Conservation (phyloP, 2,329 filamentous ascomycete species). For the Aspergillus sp. region DNA sequence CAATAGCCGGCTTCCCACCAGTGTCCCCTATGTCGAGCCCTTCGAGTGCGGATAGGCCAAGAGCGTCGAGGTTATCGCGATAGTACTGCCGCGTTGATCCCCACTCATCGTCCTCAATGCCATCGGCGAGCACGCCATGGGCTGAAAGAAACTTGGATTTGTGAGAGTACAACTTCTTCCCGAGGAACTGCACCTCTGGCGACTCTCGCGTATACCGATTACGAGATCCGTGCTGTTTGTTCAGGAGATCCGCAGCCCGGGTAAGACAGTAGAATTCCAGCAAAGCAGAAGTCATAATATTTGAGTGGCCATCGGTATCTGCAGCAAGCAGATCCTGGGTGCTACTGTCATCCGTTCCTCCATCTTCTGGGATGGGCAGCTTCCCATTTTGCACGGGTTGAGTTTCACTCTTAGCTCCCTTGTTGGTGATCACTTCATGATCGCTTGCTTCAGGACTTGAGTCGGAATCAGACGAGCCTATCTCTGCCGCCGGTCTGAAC, state of each 20-base stretch:
- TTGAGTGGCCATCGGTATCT: conserved; percentile 38
- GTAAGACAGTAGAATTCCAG: conserved; percentile 47
- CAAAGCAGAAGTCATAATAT: conserved; percentile 45
- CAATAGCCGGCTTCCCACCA: conserved; percentile 20
- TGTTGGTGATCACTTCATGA: conserved; percentile 12
- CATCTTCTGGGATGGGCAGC: conserved; percentile 1
- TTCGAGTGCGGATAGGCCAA: conserved; percentile 40
- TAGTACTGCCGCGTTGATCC: conserved; percentile 40
- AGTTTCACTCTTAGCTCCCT: neutral
- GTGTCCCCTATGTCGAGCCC: conserved; percentile 30
- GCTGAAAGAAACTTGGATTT: conserved; percentile 45
- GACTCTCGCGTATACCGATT: conserved; percentile 41
- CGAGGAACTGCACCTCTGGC: conserved; percentile 44
- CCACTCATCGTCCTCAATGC: conserved; percentile 40
- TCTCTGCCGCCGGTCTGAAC: conserved; percentile 41
- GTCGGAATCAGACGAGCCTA: conserved; percentile 38
- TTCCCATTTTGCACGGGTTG: neutral
- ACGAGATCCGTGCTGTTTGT: conserved; percentile 36
- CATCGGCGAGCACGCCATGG: conserved; percentile 41
- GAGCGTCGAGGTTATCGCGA: conserved; percentile 43
- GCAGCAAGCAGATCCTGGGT: conserved; percentile 29
- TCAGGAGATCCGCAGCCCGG: conserved; percentile 46
- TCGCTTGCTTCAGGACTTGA: conserved; percentile 29
- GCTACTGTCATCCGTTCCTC: conserved; percentile 1
- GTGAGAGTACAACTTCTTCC: conserved; percentile 41